Percentiles rank a stretch among this genome's conserved stretches.
Conservation (phyloP, 768 basidiomycete species). For the Omphalotus guepiniiformis region DNA sequence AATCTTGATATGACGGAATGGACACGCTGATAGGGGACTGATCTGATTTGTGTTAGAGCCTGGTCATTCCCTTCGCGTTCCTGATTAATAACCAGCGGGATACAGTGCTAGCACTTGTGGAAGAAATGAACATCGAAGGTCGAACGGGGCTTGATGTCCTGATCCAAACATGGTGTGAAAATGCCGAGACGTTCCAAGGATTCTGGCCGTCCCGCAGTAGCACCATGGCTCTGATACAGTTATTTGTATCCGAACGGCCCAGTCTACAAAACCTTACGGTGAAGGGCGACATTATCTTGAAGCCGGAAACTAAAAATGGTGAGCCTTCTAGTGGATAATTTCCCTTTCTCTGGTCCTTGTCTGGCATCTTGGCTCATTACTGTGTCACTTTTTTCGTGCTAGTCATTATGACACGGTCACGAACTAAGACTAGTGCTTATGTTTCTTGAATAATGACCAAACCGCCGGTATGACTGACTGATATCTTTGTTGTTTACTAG, state of each 20-base stretch:
- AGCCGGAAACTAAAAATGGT: conserved; percentile 78
- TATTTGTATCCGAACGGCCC: conserved; percentile 64
- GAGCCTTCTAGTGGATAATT: conserved; percentile 27
- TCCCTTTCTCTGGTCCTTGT: conserved; percentile 9
- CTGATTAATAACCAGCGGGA: conserved; percentile 85
- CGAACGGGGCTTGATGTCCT: conserved; percentile 78
- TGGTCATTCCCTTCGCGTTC: conserved; percentile 92
- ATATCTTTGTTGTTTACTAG: conserved; percentile 34
- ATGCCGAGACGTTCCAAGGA: conserved; percentile 90
- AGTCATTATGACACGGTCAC: conserved; percentile 98
- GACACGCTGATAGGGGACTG: not conserved
- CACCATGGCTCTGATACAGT: conserved; percentile 71
- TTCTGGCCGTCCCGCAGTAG: conserved; percentile 91
- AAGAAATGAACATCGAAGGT: conserved; percentile 55
- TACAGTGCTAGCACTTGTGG: conserved; percentile 72
- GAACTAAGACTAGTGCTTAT: conserved; percentile 76
- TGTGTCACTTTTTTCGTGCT: conserved; percentile 23
- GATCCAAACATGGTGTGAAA: conserved; percentile 93
- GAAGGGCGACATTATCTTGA: conserved; percentile 90
- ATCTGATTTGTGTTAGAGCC: conserved; percentile 46
- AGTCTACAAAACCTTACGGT: conserved; percentile 67
- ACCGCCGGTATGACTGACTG: conserved; percentile 24
- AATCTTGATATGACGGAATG: not conserved
- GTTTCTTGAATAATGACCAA: conserved; percentile 16
- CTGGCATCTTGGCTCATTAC: conserved; percentile 8